Evolutionary conservation across 495 filamentous ascomycete genomes (phyloP), one percentile per base, ranked within the genome.

Genomic region (Astrothelium macrocarpum): DNA sequence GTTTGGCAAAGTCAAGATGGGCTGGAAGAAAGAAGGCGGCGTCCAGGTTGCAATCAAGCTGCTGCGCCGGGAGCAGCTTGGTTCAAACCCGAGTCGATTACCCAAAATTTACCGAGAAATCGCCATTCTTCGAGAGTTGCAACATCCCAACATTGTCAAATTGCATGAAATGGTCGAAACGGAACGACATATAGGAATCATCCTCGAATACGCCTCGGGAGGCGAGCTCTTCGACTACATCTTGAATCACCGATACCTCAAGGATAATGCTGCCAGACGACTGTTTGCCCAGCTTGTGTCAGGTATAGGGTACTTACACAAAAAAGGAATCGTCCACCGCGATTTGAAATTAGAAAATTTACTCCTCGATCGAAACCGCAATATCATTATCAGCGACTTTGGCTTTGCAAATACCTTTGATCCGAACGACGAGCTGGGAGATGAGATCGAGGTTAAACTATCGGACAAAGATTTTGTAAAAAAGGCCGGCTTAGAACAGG

Each of bases 361-460:
- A 70, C 80, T 99, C 23, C 84, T 99, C 59, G 94, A 99, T 76
- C 84, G 94, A 23, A 96, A 99, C 69, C 85, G 90, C 53, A 99
- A 99, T 76, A 97, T 99, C 72, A 97, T 99, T 77, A 97, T 99
- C 74, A 97, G 94, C 0, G 94, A 99, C 76, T 99, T 99, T 74
- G 94, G 94, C 2, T 99, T 99, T 75, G 94, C 94, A 58, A 99
- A 99, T 73, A 97, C 91, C 2, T 99, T 99, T 72, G 86, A 96
- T 72, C 85, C 94, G 1, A 71, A 77, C 32, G 95, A 98, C 72
- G 91, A 95, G 71, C 79, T 99, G 29, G 85, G 83, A 3, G 90
- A 96, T 61, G 92, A 95, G 64, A 86, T 96, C 65, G 95, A 97
- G 76, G 82, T 91, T 71, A 91, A 89, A 65, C 75, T 97, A 53